Evolutionary conservation across 2,329 filamentous ascomycete species (phyloP).

Genomic region (Ustilaginoidea virens): DNA sequence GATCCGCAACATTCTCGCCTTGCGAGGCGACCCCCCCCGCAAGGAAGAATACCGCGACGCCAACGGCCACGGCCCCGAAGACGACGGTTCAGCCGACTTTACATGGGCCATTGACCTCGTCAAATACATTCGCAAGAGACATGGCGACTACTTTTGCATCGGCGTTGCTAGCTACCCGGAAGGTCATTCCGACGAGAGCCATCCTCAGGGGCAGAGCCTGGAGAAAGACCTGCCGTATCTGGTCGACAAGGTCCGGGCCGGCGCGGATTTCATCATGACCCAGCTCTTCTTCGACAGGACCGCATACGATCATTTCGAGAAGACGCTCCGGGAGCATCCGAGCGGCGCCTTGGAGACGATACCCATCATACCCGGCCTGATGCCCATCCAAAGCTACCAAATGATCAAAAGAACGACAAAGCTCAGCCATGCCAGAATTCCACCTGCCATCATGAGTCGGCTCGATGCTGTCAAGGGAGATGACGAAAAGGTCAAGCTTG

Average conservation of each 20-base stretch:
- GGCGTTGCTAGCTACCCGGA: constrained; percentile 93
- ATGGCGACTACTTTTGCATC: constrained; percentile 92
- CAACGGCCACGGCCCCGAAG: constrained; percentile 35
- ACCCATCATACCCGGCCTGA: constrained; percentile 83
- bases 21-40: constrained; percentile 81
- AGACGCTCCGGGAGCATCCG: constrained; percentile 58
- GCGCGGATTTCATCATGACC: constrained; percentile 97
- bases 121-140: constrained; percentile 66
- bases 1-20: constrained; percentile 82
- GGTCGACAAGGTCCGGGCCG: constrained; percentile 78
- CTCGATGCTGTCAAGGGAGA: constrained; percentile 62
- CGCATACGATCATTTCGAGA: constrained; percentile 71
- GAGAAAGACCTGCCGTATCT: constrained; percentile 80
- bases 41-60: constrained; percentile 69
- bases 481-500: constrained; percentile 65
- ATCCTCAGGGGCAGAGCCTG: constrained; percentile 52
- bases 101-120: constrained; percentile 82
- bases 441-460: constrained; percentile 51
- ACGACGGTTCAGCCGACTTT: constrained; percentile 61
- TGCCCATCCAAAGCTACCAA: constrained; percentile 96
- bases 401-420: constrained; percentile 91
- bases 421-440: constrained; percentile 77
- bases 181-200: constrained; percentile 81
- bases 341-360: constrained; percentile 76
- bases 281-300: constrained; percentile 89